These are phyloP conservation scores for Microdochium trichocladiopsis DNA, from an alignment of 2,329 filamentous ascomycete genomes.

Conservation along the genomic window DNA sequence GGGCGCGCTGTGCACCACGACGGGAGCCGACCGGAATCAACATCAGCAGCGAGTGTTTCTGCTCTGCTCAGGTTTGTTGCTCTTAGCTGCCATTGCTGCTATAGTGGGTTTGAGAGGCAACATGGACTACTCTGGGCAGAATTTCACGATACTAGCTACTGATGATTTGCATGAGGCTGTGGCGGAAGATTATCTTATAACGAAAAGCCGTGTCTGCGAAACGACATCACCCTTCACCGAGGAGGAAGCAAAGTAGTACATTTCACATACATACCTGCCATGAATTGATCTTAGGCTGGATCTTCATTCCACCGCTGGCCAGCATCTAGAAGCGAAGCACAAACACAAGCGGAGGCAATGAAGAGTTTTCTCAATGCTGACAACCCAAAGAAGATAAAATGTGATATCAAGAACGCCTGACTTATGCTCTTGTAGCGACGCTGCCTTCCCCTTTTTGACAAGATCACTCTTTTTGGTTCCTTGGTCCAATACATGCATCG, in stretches of 20 bases:
- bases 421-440: neutral
- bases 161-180: neutral
- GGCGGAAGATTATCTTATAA: neutral
- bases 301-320: too few relatives aligned
- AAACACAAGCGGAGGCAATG: neutral
- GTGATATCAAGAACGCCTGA: neutral
- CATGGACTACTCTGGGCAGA: neutral
- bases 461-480: too few relatives aligned
- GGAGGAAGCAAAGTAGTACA: neutral
- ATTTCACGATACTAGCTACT: neutral
- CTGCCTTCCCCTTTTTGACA: neutral
- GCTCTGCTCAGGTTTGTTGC: neutral
- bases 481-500: too few relatives aligned
- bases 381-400: neutral
- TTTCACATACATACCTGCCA: too few relatives aligned
- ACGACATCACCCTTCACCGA: neutral
- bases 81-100: neutral
- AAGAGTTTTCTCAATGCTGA: neutral
- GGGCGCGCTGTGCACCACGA: slow-evolving; percentile 25
- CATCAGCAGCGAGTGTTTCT: neutral
- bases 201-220: neutral
- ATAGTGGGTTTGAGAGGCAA: neutral
- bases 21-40: neutral
- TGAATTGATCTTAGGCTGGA: too few relatives aligned
- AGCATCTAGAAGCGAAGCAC: neutral